Evolutionary conservation across 2,329 filamentous ascomycete genomes (phyloP), one percentile per base, ranked within the genome.

Genomic region (Alternaria gaisen): DNA sequence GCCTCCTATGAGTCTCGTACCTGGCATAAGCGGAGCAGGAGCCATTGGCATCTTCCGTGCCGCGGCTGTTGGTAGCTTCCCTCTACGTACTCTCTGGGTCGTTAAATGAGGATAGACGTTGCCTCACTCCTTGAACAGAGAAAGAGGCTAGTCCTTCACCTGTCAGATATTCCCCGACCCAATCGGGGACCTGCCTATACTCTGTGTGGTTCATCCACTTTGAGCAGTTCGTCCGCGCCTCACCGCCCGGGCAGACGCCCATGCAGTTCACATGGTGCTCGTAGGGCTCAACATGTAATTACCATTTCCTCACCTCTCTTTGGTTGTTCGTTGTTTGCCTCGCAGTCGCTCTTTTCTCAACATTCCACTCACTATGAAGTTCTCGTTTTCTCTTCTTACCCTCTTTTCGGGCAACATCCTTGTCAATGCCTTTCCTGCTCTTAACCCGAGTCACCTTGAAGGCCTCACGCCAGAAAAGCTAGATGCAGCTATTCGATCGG

Each of bases 361-460:
- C 36, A 22, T 46, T 36, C 36, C 55, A 26, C 44, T 54, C 59
- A 48, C 46, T 26, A 72, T 72, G 69, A 72, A 63, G 42, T 53
- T 66, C 18, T 60, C 53, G 12, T 44, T 52, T 42, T 43, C 56
- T 9, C 34, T 71, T 44, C 32, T 66, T 20, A 50, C 57, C 11
- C 53, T 72, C 11, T 63, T 54, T 24, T 63, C 56, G 9, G 51
- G 50, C 30, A 44, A 14, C 20, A 26, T 20, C 22, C 24, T 56
- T n/a, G 60, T 60, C 30, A 34, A 67, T 46, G 63, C 63, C 18
- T 69, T 71, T 43, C 69, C 69, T 22, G 28, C 68, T 24, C 38
- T 63, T 4, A 24, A 47, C 28, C 34, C 56, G 2, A 54, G 38
- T 5, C 55, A 46, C 18, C 53, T 71, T 18, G 43, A 56, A 5